phyloP scores from a whole-genome alignment of 495 filamentous ascomycete species.

The Pyronema domesticum region DNA sequence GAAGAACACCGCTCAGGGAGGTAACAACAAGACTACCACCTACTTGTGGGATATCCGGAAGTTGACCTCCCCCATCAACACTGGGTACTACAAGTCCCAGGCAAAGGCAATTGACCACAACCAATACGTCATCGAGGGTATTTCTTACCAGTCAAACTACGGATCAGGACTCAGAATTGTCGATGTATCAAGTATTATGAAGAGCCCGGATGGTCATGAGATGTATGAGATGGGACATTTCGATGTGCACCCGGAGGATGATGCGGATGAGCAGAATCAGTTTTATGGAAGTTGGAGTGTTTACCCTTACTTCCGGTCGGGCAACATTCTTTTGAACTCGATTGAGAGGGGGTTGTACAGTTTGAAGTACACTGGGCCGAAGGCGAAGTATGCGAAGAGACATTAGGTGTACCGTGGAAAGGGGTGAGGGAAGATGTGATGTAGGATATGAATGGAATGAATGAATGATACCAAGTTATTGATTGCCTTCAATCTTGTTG shows the following conservation, averaged over 20 bases:
- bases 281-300: slow-evolving; percentile 40
- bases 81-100: slow-evolving; percentile 36
- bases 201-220: slow-evolving; percentile 35
- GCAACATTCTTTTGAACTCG: slow-evolving; percentile 38
- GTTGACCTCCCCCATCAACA: slow-evolving; percentile 34
- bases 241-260: slow-evolving; percentile 45
- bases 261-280: slow-evolving; percentile 33
- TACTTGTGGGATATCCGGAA: slow-evolving; percentile 41
- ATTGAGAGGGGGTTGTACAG: slow-evolving; percentile 43
- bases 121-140: slow-evolving; percentile 39
- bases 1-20: slow-evolving; percentile 30
- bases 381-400: not conserved
- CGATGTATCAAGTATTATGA: slow-evolving; percentile 35
- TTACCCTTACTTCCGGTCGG: slow-evolving; percentile 39
- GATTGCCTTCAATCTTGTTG: no score
- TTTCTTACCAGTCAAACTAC: slow-evolving; percentile 41
- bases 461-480: no score
- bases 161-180: slow-evolving; percentile 39
- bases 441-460: no score
- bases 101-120: slow-evolving; percentile 42
- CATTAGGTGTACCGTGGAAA: no score
- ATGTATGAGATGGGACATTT: slow-evolving; percentile 40
- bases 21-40: slow-evolving; percentile 32
- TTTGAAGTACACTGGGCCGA: slow-evolving; percentile 21
- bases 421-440: no score